Conservation (phyloP, 768 basidiomycete species). For the Epithele typhae region DNA sequence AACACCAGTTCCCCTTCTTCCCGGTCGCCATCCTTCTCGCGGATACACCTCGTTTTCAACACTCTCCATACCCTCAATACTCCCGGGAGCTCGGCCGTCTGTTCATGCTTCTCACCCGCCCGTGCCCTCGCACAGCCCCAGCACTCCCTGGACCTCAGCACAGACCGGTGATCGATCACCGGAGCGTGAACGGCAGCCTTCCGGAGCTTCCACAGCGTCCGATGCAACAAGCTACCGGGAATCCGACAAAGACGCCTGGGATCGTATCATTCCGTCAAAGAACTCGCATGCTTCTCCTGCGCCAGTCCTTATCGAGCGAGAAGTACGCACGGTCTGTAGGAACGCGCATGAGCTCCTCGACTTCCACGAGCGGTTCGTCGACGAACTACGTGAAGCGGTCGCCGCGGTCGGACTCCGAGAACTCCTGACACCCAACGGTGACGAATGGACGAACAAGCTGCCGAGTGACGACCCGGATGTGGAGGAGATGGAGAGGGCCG, state of each 20-base stretch:
- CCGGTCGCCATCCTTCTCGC: constrained; percentile 2
- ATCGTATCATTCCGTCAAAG: constrained; percentile 1
- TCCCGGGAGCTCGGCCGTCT: constrained; percentile 20
- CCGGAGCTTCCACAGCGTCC: constrained; percentile 1
- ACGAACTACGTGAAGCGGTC: constrained; percentile 46
- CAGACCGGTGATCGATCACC: neutral
- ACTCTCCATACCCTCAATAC: constrained; percentile 15
- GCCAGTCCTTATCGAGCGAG: constrained; percentile 50
- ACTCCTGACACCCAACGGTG: constrained; percentile 5
- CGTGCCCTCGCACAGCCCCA: too few species aligned
- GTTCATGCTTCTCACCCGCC: constrained; percentile 6
- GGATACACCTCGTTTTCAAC: constrained; percentile 19
- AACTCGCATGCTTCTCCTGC: constrained; percentile 36
- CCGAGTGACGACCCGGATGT: constrained; percentile 6
- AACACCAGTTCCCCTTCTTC: neutral
- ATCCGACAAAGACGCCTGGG: constrained; percentile 8
- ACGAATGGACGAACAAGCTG: neutral
- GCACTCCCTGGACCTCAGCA: neutral
- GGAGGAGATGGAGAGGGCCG: constrained; percentile 21
- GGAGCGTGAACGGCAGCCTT: constrained; percentile 8
- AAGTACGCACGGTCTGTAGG: constrained; percentile 56
- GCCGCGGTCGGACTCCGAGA: constrained; percentile 44
- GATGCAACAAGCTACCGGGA: constrained; percentile 3
- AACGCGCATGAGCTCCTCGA: constrained; percentile 66
- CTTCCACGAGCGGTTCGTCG: constrained; percentile 65